These are phyloP conservation scores for Mycena rosella DNA, from an alignment of 768 basidiomycete species.

Conservation along the genomic window DNA sequence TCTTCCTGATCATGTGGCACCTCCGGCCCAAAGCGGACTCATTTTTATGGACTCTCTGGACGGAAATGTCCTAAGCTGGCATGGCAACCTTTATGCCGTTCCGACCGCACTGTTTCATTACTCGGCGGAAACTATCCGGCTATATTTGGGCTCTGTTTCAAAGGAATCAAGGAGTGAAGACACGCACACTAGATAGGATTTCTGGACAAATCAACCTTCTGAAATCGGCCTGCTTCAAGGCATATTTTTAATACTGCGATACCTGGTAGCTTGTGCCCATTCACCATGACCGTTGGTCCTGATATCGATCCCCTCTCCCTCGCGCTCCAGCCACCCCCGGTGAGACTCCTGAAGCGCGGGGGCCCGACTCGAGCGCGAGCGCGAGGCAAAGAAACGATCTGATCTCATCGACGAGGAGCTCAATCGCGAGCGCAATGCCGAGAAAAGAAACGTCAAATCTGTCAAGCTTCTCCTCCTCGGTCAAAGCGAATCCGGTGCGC, in stretches of 20 bases:
- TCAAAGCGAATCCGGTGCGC: conserved; percentile 67
- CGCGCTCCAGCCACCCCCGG: conserved; percentile 54
- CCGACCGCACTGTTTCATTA: no score
- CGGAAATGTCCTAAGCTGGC: no score
- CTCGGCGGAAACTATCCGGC: no score
- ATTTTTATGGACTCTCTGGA: no score
- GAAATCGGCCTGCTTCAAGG: no score
- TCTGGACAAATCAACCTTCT: no score
- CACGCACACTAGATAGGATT: no score
- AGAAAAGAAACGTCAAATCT: conserved; percentile 51
- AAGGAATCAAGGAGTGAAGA: no score
- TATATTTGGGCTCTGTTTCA: no score
- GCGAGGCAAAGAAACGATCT: conserved; percentile 55
- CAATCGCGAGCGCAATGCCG: conserved; percentile 50
- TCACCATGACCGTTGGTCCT: conserved; percentile 19
- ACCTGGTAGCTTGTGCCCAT: background rate
- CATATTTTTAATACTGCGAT: background rate
- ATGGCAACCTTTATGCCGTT: no score
- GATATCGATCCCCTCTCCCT: conserved; percentile 54
- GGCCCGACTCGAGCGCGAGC: conserved; percentile 49
- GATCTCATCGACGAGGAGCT: conserved; percentile 61
- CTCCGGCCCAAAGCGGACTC: no score
- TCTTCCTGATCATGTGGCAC: no score
- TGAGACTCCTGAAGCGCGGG: conserved; percentile 49
- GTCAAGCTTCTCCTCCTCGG: conserved; percentile 58